These are phyloP conservation scores for Saraca asoca DNA, from an alignment of 331 rosid species.

Conservation along the genomic window DNA sequence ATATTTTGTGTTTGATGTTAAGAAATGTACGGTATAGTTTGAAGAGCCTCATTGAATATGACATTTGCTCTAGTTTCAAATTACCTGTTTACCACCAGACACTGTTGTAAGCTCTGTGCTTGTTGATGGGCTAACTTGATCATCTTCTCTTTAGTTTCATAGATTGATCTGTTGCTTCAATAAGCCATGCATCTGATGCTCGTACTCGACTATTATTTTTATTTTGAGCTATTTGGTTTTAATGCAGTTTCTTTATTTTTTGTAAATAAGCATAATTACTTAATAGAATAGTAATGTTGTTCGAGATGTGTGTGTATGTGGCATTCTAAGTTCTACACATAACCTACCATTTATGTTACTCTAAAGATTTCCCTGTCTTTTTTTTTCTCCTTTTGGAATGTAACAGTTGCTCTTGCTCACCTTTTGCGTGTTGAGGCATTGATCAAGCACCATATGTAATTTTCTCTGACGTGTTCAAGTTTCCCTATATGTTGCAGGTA, in stretches of 20 bases:
- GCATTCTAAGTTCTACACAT: no score
- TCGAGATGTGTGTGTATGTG: no score
- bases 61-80: no score
- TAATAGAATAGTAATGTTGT: no score
- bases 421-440: constrained; percentile 7
- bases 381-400: not conserved
- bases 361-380: not conserved
- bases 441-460: not conserved
- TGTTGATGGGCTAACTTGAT: not conserved
- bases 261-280: not conserved
- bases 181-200: not conserved
- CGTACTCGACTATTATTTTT: not conserved
- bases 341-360: no score
- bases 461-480: constrained; percentile 22
- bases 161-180: not conserved
- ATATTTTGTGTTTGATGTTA: no score
- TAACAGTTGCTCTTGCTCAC: not conserved
- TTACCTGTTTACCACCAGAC: no score
- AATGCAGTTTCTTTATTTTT: not conserved
- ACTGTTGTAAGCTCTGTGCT: no score
- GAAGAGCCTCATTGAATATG: no score
- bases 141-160: not conserved
- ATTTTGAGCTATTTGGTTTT: not conserved
- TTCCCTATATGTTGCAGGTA: constrained; percentile 53
- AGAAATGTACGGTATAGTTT: not conserved